Evolutionary conservation across 257 asterid genomes (phyloP).

Genomic region (Solanum phureja): DNA sequence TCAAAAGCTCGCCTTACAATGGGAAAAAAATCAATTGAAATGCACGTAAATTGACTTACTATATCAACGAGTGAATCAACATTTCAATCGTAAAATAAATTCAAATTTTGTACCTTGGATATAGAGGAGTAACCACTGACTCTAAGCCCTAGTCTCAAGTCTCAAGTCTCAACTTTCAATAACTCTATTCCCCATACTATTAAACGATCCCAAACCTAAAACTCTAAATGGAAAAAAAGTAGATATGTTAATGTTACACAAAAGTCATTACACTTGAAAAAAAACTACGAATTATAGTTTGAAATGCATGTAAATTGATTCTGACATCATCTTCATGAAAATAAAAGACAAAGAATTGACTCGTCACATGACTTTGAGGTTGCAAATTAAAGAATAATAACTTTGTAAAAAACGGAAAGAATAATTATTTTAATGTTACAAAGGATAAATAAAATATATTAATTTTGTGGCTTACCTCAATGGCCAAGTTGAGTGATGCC

Average conservation of each 20-base stretch:
- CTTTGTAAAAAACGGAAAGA: not conserved
- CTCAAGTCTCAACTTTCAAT: not conserved
- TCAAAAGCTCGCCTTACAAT: not conserved
- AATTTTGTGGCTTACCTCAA: slow-evolving; percentile 37
- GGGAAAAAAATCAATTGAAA: not conserved
- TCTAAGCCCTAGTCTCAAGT: not conserved
- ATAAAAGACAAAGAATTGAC: not conserved
- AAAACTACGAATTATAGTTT: accelerated
- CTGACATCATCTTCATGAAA: not conserved
- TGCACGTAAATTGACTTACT: not conserved
- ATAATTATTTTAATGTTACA: not conserved
- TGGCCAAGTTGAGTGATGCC: slow-evolving; percentile 71
- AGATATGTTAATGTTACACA: not conserved
- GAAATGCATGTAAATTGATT: not conserved
- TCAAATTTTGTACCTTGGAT: not conserved
- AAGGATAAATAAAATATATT: not conserved
- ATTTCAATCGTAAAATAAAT: not conserved
- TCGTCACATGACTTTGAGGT: not conserved
- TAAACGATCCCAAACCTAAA: not conserved
- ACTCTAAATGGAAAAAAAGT: not conserved
- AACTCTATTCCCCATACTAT: not conserved
- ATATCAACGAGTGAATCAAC: not conserved
- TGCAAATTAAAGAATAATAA: not conserved
- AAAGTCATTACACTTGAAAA: not conserved
- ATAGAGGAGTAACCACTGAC: not conserved